Base-by-base conservation (phyloP, 2,329 filamentous ascomycete species). In the Didymosphaeria variabile region DNA sequence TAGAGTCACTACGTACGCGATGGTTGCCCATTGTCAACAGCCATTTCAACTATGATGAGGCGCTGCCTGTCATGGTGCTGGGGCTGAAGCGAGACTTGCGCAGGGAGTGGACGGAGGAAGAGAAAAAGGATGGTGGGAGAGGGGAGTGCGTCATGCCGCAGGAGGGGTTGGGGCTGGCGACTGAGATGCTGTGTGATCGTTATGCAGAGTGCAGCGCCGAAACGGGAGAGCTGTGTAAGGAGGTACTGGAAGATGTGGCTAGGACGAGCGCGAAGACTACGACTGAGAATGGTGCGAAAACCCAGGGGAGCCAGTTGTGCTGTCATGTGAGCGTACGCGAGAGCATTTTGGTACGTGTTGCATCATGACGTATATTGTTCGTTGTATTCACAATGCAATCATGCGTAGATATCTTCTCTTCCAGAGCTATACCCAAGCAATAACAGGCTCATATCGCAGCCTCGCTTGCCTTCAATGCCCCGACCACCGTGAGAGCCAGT, bases 121-220 rank as follows among this genome's bases (percentile, higher is more conserved):
- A 76, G 59, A 68, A 69, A 31, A 63, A 67, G 19, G 67, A 68
- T 64, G 70, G 77, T 38, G 72, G 75, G 53, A 77, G 69, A 64
- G 80, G 72, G 49, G 68, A 67, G 65, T 72, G 67, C 81, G 82
- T 86, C 64, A 77, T 87, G 83, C 79, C 84, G 70, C 74, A 86
- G 49, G 82, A 84, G 65, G 83, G 77, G 2, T 50, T 84, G 7
- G 72, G 75, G 15, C 66, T 86, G 7, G 86, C 87, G 17, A 86
- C 87, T 66, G 84, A 86, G 66, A 84, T 89, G 77, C 79, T 86
- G 26, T 87, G 84, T 72, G 87, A 89, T 78, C 79, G 82, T 38
- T 89, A 89, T 74, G 87, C 86, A 3, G 87, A 89, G 70, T 89
- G 87, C 65, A 88, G 85, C 62, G 86, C 87, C 44, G 40, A 85